Conservation (phyloP, 768 basidiomycete genomes). For the Candolleomyces eurysporus region DNA sequence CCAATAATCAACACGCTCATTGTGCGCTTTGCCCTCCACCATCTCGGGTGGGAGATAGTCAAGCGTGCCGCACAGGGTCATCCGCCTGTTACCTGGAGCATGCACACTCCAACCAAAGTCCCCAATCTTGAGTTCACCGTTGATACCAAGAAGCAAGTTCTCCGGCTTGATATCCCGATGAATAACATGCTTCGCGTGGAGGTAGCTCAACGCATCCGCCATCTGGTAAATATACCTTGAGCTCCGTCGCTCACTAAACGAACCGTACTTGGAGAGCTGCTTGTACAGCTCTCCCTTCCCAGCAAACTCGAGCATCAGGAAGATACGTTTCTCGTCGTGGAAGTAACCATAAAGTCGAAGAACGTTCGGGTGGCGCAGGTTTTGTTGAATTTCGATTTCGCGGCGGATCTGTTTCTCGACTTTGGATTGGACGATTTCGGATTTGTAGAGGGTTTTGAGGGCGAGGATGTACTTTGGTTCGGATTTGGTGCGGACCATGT, state of each 20-base stretch:
- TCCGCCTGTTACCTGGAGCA: constrained; percentile 85
- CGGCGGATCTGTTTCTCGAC: constrained; percentile 97
- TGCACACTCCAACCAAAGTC: constrained; percentile 99
- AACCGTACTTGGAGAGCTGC: constrained; percentile 82
- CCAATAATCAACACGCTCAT: constrained; percentile 92
- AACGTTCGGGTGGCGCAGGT: constrained; percentile 92
- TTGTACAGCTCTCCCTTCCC: constrained; percentile 97
- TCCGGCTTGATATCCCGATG: constrained; percentile 99
- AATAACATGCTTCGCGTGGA: constrained; percentile 95
- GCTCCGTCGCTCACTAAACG: constrained; percentile 86
- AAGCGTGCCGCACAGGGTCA: constrained; percentile 91
- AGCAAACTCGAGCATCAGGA: constrained; percentile 97
- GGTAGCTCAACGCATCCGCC: constrained; percentile 91
- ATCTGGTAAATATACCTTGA: constrained; percentile 95
- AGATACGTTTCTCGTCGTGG: constrained; percentile 96
- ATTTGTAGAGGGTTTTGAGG: constrained; percentile 95
- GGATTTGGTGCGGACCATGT: constrained; percentile 93
- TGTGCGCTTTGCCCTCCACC: constrained; percentile 91
- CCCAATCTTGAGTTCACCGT: constrained; percentile 96
- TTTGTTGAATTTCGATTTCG: constrained; percentile 98
- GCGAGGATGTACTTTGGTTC: constrained; percentile 92
- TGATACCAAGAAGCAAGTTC: constrained; percentile 90
- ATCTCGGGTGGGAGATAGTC: constrained; percentile 99
- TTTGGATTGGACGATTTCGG: constrained; percentile 85
- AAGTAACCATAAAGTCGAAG: constrained; percentile 96